A percentile compares a stretch with the other conserved stretches of the same genome.
These are phyloP conservation scores for Tolypocladium nubicola DNA, from an alignment of 2,329 filamentous ascomycete species.

Conservation along the genomic window DNA sequence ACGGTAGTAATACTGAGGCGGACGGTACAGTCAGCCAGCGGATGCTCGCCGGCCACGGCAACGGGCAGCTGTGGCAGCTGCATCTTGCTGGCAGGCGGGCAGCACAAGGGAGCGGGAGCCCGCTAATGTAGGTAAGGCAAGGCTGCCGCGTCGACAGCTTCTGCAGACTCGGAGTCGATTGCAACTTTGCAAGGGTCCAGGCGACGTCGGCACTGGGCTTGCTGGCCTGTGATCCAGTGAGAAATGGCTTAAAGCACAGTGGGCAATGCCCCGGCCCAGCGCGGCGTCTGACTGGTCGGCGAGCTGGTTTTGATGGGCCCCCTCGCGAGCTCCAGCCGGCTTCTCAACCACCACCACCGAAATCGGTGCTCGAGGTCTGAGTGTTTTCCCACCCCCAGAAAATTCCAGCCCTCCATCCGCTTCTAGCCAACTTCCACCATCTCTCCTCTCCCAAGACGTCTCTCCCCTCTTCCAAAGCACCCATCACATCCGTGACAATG, in stretches of 20 bases:
- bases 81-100: not conserved
- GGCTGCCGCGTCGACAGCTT: not conserved
- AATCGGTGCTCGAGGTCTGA: constrained; percentile 1
- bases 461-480: constrained; percentile 11
- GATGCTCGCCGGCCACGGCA: not conserved
- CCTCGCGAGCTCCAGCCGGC: not conserved
- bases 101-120: not conserved
- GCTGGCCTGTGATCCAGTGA: not conserved
- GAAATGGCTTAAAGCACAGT: not conserved
- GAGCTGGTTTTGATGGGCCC: not conserved
- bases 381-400: constrained; percentile 3
- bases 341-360: constrained; percentile 1
- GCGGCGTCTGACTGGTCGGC: not conserved
- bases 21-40: not conserved
- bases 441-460: constrained; percentile 12
- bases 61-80: not conserved
- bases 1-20: not conserved
- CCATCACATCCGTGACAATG: constrained; percentile 42
- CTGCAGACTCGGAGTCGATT: not conserved
- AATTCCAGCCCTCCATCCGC: constrained; percentile 1
- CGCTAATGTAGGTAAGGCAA: not conserved
- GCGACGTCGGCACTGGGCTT: not conserved
- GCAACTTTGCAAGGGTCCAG: not conserved
- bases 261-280: not conserved
- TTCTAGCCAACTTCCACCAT: not conserved